These are phyloP conservation scores for Acanthochlamys bracteata DNA, from an alignment of 106 monocot genomes.

Conservation along the genomic window DNA sequence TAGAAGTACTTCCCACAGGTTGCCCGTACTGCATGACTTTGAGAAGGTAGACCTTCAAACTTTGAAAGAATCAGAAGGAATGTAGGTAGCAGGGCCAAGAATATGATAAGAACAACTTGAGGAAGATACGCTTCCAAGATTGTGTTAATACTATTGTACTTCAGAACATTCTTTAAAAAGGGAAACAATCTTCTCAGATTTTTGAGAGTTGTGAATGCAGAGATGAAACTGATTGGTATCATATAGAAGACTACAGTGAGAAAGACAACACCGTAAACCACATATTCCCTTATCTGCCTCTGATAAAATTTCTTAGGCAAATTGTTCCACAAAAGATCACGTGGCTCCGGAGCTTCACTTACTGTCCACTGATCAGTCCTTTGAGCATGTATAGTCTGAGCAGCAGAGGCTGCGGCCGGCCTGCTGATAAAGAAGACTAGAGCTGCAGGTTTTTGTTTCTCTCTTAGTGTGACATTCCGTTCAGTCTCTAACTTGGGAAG, in stretches of 20 bases:
- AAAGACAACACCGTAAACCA: constrained; percentile 67
- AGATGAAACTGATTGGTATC: constrained; percentile 67
- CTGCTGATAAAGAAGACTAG: constrained; percentile 60
- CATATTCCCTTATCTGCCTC: constrained; percentile 43
- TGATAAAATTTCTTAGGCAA: constrained; percentile 55
- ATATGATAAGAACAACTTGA: constrained; percentile 79
- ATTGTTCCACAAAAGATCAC: constrained; percentile 73
- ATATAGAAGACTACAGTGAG: constrained; percentile 85
- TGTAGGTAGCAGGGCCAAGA: constrained; percentile 80
- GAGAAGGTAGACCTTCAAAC: constrained; percentile 63
- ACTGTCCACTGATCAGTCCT: constrained; percentile 66
- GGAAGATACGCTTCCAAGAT: constrained; percentile 81
- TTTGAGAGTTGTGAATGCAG: constrained; percentile 69
- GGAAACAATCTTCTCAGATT: constrained; percentile 56
- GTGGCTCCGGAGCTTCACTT: constrained; percentile 85
- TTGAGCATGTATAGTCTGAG: constrained; percentile 80
- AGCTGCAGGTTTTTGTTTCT: constrained; percentile 70
- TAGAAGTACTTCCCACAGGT: constrained; percentile 94
- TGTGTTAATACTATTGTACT: constrained; percentile 43
- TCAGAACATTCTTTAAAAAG: constrained; percentile 67
- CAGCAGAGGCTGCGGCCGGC: constrained; percentile 1
- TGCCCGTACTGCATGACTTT: constrained; percentile 62
- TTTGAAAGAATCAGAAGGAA: constrained; percentile 82
- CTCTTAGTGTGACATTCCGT: constrained; percentile 60
- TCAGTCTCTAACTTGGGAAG: constrained; percentile 56